Evolutionary conservation across 805 yeast species (phyloP).

Genomic region (Myxozyma kluyveri): DNA sequence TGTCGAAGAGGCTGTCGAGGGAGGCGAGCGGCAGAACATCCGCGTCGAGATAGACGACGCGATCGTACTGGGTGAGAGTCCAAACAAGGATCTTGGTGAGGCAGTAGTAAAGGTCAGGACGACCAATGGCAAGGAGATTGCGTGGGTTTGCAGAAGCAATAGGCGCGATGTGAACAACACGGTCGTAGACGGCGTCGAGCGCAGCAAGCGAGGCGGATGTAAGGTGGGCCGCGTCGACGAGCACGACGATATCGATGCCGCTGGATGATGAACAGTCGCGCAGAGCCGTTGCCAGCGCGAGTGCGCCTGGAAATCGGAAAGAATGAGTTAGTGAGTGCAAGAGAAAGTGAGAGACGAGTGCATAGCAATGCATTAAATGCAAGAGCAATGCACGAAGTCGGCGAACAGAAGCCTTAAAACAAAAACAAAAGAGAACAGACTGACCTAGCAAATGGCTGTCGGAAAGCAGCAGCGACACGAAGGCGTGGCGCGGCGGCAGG

Average conservation of each 20-base stretch:
- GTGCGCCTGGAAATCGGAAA: constrained; percentile 46
- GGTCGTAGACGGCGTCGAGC: constrained; percentile 31
- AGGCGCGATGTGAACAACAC: constrained; percentile 35
- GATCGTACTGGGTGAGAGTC: constrained; percentile 44
- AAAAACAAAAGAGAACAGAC: not conserved
- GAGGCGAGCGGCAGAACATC: constrained; percentile 49
- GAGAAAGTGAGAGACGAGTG: not conserved
- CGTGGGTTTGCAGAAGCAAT: constrained; percentile 31
- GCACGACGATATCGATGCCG: constrained; percentile 33
- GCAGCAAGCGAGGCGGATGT: constrained; percentile 14
- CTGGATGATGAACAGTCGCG: constrained; percentile 31
- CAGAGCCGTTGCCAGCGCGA: constrained; percentile 47
- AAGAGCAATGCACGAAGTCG: constrained; percentile 1
- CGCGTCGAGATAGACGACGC: constrained; percentile 52
- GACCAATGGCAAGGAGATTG: constrained; percentile 40
- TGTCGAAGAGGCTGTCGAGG: constrained; percentile 38
- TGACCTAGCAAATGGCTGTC: constrained; percentile 41
- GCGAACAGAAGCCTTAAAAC: not conserved
- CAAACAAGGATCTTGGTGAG: constrained; percentile 59
- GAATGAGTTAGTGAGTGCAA: not conserved
- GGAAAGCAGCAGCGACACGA: constrained; percentile 47
- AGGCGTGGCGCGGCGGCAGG: too few relatives aligned
- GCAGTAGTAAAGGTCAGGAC: constrained; percentile 48
- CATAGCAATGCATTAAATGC: not conserved
- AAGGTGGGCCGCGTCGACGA: constrained; percentile 23